phyloP scores from a whole-genome alignment of 2,329 filamentous ascomycete species.

The Sarocladiaceae sp. region DNA sequence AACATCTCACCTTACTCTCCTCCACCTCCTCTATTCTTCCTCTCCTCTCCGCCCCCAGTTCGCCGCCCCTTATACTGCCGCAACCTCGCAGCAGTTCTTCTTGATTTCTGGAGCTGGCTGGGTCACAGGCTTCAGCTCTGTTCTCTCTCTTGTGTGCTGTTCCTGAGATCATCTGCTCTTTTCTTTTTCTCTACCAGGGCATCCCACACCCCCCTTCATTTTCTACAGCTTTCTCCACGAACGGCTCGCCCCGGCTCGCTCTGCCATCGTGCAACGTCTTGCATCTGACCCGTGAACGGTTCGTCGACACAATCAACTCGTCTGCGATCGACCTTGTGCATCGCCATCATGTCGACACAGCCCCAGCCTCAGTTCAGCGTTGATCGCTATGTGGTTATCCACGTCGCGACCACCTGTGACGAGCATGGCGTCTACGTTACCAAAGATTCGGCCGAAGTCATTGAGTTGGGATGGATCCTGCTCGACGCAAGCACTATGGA shows the following conservation, averaged over 20 bases:
- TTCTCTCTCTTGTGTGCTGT: slow-evolving; percentile 14
- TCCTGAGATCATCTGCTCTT: slow-evolving; percentile 1
- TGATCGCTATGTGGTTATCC: slow-evolving; percentile 96
- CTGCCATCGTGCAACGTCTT: slow-evolving; percentile 8
- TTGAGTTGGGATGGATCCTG: slow-evolving; percentile 97
- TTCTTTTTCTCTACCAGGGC: slow-evolving; percentile 5
- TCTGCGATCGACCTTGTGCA: slow-evolving; percentile 18
- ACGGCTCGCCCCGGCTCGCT: neutral
- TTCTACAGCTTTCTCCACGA: slow-evolving; percentile 3
- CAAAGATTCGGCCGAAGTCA: slow-evolving; percentile 98
- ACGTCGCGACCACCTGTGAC: slow-evolving; percentile 97
- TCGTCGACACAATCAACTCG: slow-evolving; percentile 15
- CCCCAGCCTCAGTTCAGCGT: slow-evolving; percentile 61
- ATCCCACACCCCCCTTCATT: slow-evolving; percentile 9
- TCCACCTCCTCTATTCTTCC: slow-evolving; percentile 1
- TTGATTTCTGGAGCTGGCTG: slow-evolving; percentile 25
- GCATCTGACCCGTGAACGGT: slow-evolving; percentile 3
- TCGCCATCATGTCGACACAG: slow-evolving; percentile 32
- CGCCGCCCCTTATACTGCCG: slow-evolving; percentile 14
- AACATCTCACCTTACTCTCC: slow-evolving; percentile 9
- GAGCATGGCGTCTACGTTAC: slow-evolving; percentile 99
- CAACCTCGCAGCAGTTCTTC: slow-evolving; percentile 9
- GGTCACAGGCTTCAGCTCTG: slow-evolving; percentile 31
- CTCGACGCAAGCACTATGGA: slow-evolving; percentile 88
- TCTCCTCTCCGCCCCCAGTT: neutral